Percentiles rank a stretch among this genome's conserved stretches.
These are phyloP conservation scores for Gryganskiella cystojenkinii DNA, from an alignment of 192 early-diverging fungal species.

Conservation along the genomic window DNA sequence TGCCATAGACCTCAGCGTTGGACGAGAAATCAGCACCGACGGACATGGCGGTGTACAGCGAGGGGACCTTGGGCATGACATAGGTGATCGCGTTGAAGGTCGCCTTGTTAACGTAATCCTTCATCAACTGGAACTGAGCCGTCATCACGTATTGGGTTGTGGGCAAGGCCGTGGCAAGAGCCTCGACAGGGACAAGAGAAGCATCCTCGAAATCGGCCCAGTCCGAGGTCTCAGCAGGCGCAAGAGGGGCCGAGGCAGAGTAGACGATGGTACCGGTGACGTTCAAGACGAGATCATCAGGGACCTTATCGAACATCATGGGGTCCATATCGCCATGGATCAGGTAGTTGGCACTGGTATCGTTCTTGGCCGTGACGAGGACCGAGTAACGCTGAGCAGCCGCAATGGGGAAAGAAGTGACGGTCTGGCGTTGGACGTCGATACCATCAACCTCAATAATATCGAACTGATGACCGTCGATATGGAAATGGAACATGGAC, in stretches of 20 bases:
- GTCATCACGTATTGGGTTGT: constrained; percentile 62
- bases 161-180: constrained; percentile 48
- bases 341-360: constrained; percentile 67
- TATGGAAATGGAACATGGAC: constrained; percentile 74
- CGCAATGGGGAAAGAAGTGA: constrained; percentile 54
- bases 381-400: constrained; percentile 74
- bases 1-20: constrained; percentile 59
- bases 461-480: constrained; percentile 77
- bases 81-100: constrained; percentile 79
- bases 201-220: constrained; percentile 65
- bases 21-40: constrained; percentile 60
- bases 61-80: constrained; percentile 66
- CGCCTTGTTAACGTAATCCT: constrained; percentile 78
- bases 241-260: constrained; percentile 12
- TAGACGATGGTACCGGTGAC: constrained; percentile 68
- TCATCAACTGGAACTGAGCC: constrained; percentile 66
- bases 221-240: constrained; percentile 32
- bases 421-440: constrained; percentile 53
- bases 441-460: constrained; percentile 81
- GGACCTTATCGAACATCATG: constrained; percentile 75
- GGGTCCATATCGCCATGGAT: constrained; percentile 79
- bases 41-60: constrained; percentile 64
- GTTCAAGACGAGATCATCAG: constrained; percentile 63
- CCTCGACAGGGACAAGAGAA: constrained; percentile 53
- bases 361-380: constrained; percentile 70